phyloP scores from a whole-genome alignment of 1,284 basidiomycete genomes.

The Microbotryum intermedium region DNA sequence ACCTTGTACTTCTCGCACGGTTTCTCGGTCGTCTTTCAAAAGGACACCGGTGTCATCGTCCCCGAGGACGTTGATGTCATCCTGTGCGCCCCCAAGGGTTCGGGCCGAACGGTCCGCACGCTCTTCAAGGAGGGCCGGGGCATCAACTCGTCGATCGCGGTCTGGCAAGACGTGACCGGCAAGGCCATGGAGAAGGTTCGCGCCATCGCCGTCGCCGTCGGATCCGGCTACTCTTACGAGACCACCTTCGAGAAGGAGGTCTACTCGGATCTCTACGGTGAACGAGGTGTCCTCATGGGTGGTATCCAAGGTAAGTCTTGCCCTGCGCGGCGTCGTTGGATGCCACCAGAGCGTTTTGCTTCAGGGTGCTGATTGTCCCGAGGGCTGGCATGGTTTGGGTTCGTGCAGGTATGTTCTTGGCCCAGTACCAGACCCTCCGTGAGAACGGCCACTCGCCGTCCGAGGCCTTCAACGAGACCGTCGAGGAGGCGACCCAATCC shows the following conservation, averaged over 20 bases:
- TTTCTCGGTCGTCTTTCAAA: constrained; percentile 98
- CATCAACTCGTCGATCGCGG: constrained; percentile 61
- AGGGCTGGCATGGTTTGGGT: constrained; percentile 9
- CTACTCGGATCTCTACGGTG: constrained; percentile 98
- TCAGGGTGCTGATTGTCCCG: constrained; percentile 23
- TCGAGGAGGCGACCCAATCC: constrained; percentile 97
- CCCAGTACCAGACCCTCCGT: constrained; percentile 96
- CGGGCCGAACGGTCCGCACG: constrained; percentile 95
- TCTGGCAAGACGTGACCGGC: constrained; percentile 77
- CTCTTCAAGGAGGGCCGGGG: constrained; percentile 99
- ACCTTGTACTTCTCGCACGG: constrained; percentile 99
- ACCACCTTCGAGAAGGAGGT: constrained; percentile 99
- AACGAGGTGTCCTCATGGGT: constrained; percentile 99
- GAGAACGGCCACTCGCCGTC: constrained; percentile 96
- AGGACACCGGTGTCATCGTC: constrained; percentile 88
- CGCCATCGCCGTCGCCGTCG: constrained; percentile 88
- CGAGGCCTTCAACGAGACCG: constrained; percentile 99
- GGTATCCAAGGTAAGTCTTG: constrained; percentile 62
- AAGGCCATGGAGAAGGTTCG: constrained; percentile 96
- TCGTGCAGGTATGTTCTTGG: constrained; percentile 88
- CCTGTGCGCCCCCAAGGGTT: constrained; percentile 97
- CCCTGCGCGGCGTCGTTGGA: too few species aligned
- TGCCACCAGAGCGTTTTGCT: background rate
- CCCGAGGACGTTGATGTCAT: constrained; percentile 96
- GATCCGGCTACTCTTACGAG: constrained; percentile 95